A percentile compares a stretch with the other conserved stretches of the same genome.
Evolutionary conservation across 2,329 filamentous ascomycete species (phyloP).

Genomic region (Cercospora sojina): DNA sequence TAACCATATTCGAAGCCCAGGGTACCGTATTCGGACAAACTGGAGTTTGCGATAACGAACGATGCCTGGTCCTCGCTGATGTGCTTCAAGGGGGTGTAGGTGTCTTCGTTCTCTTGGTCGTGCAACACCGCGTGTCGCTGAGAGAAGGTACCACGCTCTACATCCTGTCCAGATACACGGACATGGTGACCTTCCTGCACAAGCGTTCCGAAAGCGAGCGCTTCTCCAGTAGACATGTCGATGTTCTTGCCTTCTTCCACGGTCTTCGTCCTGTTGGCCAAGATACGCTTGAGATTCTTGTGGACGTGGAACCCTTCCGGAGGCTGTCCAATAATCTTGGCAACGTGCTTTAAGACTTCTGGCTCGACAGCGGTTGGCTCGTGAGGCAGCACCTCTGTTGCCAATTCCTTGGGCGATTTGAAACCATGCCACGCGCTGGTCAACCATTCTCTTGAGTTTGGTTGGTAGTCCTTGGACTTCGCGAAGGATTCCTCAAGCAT

Average conservation of each 20-base stretch:
- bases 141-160: slow-evolving; percentile 98
- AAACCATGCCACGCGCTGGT: slow-evolving; percentile 99
- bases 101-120: slow-evolving; percentile 91
- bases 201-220: slow-evolving; percentile 87
- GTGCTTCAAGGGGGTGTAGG: slow-evolving; percentile 89
- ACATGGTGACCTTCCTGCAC: slow-evolving; percentile 95
- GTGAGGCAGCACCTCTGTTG: slow-evolving; percentile 90
- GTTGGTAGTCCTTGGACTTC: slow-evolving; percentile 96
- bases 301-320: slow-evolving; percentile 88
- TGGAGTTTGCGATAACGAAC: slow-evolving; percentile 97
- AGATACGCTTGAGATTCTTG: slow-evolving; percentile 95
- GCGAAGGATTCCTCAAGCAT: slow-evolving; percentile 98
- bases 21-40: slow-evolving; percentile 68
- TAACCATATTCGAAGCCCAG: slow-evolving; percentile 99
- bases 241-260: slow-evolving; percentile 90
- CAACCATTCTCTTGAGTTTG: slow-evolving; percentile 95
- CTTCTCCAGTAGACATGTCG: slow-evolving; percentile 96
- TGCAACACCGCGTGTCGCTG: slow-evolving; percentile 97
- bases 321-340: slow-evolving; percentile 70
- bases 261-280: slow-evolving; percentile 84
- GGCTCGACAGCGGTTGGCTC: slow-evolving; percentile 76
- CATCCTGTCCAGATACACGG: slow-evolving; percentile 95
- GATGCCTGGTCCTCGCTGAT: slow-evolving; percentile 88
- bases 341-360: slow-evolving; percentile 76
- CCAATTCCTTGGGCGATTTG: slow-evolving; percentile 97